Evolutionary conservation across 2,329 filamentous ascomycete species (phyloP).

Genomic region (Colletotrichum lentis): DNA sequence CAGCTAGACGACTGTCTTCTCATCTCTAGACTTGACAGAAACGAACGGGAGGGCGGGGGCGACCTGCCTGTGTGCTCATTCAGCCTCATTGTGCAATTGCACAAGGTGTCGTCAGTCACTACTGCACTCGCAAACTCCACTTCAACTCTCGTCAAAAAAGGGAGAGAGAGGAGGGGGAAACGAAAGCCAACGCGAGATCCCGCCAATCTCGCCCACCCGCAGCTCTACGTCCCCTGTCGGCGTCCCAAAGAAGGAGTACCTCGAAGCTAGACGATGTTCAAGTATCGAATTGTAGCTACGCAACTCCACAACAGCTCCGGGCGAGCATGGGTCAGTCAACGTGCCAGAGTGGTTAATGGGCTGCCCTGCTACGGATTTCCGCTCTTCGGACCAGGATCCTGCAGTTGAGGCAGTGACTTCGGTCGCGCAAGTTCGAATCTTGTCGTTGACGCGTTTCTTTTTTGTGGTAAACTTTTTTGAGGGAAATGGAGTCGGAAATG

Average conservation of each 20-base stretch:
- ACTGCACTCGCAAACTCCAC: not conserved
- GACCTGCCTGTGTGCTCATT: conserved; percentile 55
- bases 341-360: conserved; percentile 39
- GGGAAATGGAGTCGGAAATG: no score
- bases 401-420: conserved; percentile 37
- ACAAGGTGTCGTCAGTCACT: not conserved
- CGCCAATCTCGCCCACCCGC: conserved; percentile 1
- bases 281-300: not conserved
- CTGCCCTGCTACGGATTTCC: conserved; percentile 36
- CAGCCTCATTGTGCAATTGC: conserved; percentile 50
- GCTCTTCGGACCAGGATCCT: not conserved
- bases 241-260: conserved; percentile 22
- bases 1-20: no score
- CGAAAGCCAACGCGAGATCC: conserved; percentile 15
- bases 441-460: conserved; percentile 33
- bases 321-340: conserved; percentile 14
- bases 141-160: conserved; percentile 1
- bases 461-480: not conserved
- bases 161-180: no score
- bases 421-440: conserved; percentile 38
- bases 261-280: not conserved
- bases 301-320: not conserved
- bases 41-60: not conserved
- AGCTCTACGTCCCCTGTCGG: conserved; percentile 27
- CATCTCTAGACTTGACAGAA: not conserved